Evolutionary conservation across 495 filamentous ascomycete species (phyloP), one percentile per base, ranked within the genome.

Genomic region (Podospora pseudopauciseta): DNA sequence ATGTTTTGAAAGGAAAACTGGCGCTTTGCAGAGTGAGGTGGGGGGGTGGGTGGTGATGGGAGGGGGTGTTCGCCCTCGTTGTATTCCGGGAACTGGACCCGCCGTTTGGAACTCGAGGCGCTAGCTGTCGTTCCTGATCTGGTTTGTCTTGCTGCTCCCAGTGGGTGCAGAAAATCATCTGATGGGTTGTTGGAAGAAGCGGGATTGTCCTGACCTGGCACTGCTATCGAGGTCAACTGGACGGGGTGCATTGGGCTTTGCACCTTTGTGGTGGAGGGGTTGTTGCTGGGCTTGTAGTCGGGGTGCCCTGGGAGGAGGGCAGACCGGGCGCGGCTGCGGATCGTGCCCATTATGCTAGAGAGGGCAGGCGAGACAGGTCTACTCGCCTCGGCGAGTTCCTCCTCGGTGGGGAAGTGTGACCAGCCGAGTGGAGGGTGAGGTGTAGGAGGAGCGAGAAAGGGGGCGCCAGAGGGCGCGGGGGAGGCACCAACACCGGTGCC

Each of bases 1-100:
- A 95, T 86, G 68, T 88, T 90, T 72, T 94, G 89, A 83, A 98
- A 98, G 30, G 90, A 93, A 80, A 97, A 98, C 76, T 97, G 93
- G 49, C 95, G 88, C 71, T 78, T 80, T n/a, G 82, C 81, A 58
- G 76, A 83, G 79, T 82, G 87, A 65, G 82, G 80, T 53, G 87
- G 83, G 34, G 87, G 84, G 19, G 80, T 80, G 13, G 84, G 81
- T 16, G 75, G 79, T 0, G 72, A 64, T 64, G 76, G 18, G 44
- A 64, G 72, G 76, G 74, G 26, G 67, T 71, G 1, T 54, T 60
- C 39, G 13, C 1, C 2, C 70, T 66, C 78, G 49, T 70, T 72
- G 26, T 71, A 67, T 60, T 65, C 72, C 61, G 70, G 67, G 73
- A 83, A 79, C 49, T 80, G 74, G 62, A 83, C 76, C 72, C 80